Evolutionary conservation across 805 yeast species (phyloP).

Genomic region (Blastobotrys muscicola): DNA sequence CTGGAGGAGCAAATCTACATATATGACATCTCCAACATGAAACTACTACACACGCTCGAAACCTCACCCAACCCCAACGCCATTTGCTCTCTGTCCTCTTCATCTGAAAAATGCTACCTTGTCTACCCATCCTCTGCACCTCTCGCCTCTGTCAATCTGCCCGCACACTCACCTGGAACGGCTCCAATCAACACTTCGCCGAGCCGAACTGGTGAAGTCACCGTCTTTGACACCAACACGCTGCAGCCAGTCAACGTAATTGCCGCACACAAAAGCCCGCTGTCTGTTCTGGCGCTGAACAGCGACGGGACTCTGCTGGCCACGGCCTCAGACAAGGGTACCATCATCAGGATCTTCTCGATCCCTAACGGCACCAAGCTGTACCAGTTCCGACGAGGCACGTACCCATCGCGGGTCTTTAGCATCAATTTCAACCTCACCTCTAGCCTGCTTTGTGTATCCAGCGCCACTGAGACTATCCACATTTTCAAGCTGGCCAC

Average conservation of each 20-base stretch:
- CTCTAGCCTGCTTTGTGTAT: conserved; percentile 64
- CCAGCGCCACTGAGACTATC: conserved; percentile 84
- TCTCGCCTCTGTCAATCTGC: conserved; percentile 13
- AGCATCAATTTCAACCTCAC: conserved; percentile 68
- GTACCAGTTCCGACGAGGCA: conserved; percentile 73
- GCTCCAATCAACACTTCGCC: conserved; percentile 15
- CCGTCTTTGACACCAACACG: conserved; percentile 67
- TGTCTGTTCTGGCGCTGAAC: conserved; percentile 60
- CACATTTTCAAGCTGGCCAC: conserved; percentile 77
- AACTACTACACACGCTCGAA: conserved; percentile 63
- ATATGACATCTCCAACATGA: conserved; percentile 86
- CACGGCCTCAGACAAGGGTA: conserved; percentile 85
- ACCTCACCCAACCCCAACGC: conserved; percentile 38
- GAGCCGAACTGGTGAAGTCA: conserved; percentile 48
- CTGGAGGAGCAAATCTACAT: conserved; percentile 74
- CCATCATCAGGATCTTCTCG: conserved; percentile 74
- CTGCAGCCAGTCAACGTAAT: conserved; percentile 71
- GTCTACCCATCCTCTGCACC: conserved; percentile 46
- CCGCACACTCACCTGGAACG: conserved; percentile 9
- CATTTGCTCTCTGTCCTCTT: conserved; percentile 28
- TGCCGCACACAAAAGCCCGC: conserved; percentile 74
- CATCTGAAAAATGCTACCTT: conserved; percentile 40
- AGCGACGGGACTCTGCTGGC: conserved; percentile 74
- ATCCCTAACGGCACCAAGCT: conserved; percentile 46
- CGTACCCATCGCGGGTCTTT: conserved; percentile 72